Conservation (phyloP, 2,329 filamentous ascomycete species). For the Chlorencoelia australis region DNA sequence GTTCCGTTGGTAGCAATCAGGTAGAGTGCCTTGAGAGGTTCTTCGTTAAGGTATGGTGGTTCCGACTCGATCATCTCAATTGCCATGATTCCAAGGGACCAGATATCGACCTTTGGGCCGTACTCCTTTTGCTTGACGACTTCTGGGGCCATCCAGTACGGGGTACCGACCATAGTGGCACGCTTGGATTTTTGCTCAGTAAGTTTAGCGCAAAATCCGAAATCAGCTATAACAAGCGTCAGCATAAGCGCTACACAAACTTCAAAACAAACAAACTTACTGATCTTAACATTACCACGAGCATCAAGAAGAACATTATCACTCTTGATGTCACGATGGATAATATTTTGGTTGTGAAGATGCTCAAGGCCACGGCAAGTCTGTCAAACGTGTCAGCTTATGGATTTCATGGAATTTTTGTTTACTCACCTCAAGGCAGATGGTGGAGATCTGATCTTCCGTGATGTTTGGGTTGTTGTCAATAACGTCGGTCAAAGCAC, state of each 20-base stretch:
- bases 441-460: slow-evolving; percentile 95
- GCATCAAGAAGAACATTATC: slow-evolving; percentile 95
- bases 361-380: slow-evolving; percentile 93
- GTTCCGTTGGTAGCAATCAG: slow-evolving; percentile 97
- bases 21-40: slow-evolving; percentile 93
- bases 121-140: slow-evolving; percentile 99
- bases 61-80: slow-evolving; percentile 99
- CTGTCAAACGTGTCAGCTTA: slow-evolving; percentile 36
- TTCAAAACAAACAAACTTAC: slow-evolving; percentile 46
- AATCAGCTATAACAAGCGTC: slow-evolving; percentile 67
- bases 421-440: slow-evolving; percentile 76
- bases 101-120: slow-evolving; percentile 95
- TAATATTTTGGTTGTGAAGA: slow-evolving; percentile 91
- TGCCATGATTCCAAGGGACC: slow-evolving; percentile 98
- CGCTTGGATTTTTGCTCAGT: slow-evolving; percentile 95
- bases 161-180: slow-evolving; percentile 97
- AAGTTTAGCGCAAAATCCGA: slow-evolving; percentile 97
- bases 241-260: slow-evolving; percentile 18
- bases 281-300: slow-evolving; percentile 94
- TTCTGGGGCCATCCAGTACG: slow-evolving; percentile 99
- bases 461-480: slow-evolving; percentile 93
- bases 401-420: background rate
- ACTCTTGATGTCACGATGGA: slow-evolving; percentile 98
- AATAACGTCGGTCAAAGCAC: slow-evolving; percentile 94
- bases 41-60: slow-evolving; percentile 94